Conservation (phyloP, 106 monocot genomes). For the Amphibolis antarctica region DNA sequence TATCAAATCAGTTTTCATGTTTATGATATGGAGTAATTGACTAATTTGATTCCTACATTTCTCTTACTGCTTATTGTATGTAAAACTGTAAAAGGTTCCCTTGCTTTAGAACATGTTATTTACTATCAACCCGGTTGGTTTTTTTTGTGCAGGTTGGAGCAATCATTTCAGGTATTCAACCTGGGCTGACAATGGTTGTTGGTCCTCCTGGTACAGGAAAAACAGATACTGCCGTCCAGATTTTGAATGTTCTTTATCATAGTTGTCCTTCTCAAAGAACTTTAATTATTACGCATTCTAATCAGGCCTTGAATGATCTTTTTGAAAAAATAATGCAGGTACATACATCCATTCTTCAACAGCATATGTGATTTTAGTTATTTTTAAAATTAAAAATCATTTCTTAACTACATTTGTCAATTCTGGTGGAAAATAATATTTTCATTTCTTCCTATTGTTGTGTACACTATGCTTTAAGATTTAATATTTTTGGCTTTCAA, state of each 20-base stretch:
- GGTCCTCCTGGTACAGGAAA: slow-evolving; percentile 99
- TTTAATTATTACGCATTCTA: slow-evolving; percentile 94
- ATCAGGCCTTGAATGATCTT: slow-evolving; percentile 98
- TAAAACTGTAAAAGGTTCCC: no score
- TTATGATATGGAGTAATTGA: no score
- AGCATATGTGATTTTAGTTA: neutral
- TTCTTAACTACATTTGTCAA: neutral
- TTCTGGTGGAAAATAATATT: no score
- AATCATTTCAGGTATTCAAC: slow-evolving; percentile 96
- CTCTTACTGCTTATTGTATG: no score
- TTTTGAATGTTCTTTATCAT: slow-evolving; percentile 96
- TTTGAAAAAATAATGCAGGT: slow-evolving; percentile 99
- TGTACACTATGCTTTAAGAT: no score
- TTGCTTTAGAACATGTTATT: neutral
- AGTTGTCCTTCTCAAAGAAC: slow-evolving; percentile 99
- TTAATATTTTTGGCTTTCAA: neutral
- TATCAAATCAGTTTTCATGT: no score
- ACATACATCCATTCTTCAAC: neutral
- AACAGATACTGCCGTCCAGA: slow-evolving; percentile 98
- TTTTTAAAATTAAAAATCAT: no score
- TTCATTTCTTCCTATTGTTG: no score
- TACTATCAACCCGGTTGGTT: neutral
- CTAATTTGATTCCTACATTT: no score
- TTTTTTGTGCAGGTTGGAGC: slow-evolving; percentile 70
- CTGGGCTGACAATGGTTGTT: slow-evolving; percentile 99